Base-by-base conservation (phyloP, 129 eudicot species). In the Saussurea involucrata region DNA sequence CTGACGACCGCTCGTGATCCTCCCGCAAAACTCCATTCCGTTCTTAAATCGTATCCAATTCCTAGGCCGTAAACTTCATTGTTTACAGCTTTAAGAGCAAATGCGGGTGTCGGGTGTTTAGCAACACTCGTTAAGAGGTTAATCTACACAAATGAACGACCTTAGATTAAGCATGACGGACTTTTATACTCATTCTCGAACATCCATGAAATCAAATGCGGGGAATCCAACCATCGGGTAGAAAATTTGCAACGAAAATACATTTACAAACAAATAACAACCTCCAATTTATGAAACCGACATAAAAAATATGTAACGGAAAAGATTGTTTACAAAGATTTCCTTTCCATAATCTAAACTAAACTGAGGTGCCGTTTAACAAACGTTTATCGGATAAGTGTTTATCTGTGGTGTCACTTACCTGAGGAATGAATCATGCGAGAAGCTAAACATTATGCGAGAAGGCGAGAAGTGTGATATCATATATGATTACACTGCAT, bases 21-120 rank as follows among this genome's bases (percentile, higher is more conserved):
- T 68, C 86, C 85, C 12, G 44, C 22, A 75, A 89, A 89, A 72
- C 86, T 83, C 93, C 86, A 75, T 11, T 67, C 87, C 42, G 33
- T 34, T 66, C 27, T 69, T 49, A 69, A 76, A 77, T 72, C 71
- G 65, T 79, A 42, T 70, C 70, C 83, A 20, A 74, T 40, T 68
- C 65, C 77, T 20, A 24, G 76, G 64, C 84, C 80, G 32, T 66
- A 82, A 25, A 72, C 49, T 71, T 83, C 71, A 20, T 63, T 72
- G 73, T 85, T 78, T 32, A 74, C 74, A 34, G 77, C 49, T 86
- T 77, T 77, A 65, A 77, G 76, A 66, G 80, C 71, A 65, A 71
- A 42, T 49, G 36, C 4, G 32, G 77, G 42, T 73, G 78, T 81
- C 1, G 76, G 64, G 69, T 63, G 31, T 40, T 37, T 79, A 21